Conservation (phyloP, 2,329 filamentous ascomycete species). For the Paecilomyces formosus region DNA sequence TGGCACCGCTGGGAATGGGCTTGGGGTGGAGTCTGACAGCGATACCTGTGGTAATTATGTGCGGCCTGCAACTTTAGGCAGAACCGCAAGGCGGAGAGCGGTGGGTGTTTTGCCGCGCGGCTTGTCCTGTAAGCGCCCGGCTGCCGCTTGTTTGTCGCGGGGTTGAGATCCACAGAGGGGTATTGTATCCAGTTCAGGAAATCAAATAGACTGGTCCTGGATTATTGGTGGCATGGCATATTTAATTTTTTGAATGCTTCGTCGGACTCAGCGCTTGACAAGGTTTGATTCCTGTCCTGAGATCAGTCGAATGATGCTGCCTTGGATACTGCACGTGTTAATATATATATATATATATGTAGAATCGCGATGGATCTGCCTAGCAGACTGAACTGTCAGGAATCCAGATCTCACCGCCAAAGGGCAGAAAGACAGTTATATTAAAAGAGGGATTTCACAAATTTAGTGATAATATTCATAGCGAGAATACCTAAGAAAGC, state of each 20-base stretch:
- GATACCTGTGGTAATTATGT: background rate
- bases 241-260: background rate
- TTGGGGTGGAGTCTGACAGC: slow-evolving; percentile 4
- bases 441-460: background rate
- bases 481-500: background rate
- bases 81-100: background rate
- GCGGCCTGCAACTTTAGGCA: background rate
- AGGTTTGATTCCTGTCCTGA: background rate
- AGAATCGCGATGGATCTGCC: background rate
- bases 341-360: background rate
- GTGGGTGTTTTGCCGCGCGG: background rate
- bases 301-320: background rate
- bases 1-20: slow-evolving; percentile 6
- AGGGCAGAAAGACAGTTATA: background rate
- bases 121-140: background rate
- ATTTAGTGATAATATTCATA: background rate
- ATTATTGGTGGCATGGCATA: background rate
- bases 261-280: background rate
- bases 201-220: background rate
- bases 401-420: background rate
- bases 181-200: background rate
- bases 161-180: background rate
- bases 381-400: background rate
- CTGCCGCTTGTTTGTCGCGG: background rate
- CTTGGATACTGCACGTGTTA: background rate